Evolutionary conservation across 257 asterid genomes (phyloP).

Genomic region (Ehretia macrophylla): DNA sequence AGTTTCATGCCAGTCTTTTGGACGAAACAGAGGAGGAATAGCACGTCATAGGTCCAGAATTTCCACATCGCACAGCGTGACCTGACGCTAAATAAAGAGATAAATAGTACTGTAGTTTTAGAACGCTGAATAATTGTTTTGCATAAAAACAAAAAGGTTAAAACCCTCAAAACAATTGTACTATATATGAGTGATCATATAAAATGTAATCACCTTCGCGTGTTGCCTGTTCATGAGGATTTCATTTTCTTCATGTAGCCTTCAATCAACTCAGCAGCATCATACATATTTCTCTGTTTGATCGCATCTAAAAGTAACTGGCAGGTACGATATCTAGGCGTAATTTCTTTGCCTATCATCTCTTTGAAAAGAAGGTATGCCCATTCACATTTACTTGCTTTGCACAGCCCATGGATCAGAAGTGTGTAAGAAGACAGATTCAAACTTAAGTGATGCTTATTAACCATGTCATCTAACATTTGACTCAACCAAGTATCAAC

Average conservation of each 20-base stretch:
- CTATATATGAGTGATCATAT: no score
- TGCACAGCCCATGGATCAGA: constrained; percentile 79
- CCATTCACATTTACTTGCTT: constrained; percentile 45
- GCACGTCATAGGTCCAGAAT: no score
- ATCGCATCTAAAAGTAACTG: constrained; percentile 58
- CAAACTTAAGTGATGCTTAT: constrained; percentile 61
- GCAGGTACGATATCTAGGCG: constrained; percentile 78
- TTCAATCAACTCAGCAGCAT: constrained; percentile 50
- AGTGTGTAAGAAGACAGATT: constrained; percentile 73
- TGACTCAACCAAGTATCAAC: constrained; percentile 21
- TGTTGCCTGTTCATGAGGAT: constrained; percentile 26
- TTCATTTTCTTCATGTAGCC: constrained; percentile 65
- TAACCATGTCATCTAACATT: constrained; percentile 53
- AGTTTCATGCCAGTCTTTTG: no score
- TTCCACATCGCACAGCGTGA: no score
- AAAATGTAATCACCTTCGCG: no score
- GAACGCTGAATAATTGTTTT: no score
- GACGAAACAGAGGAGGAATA: no score
- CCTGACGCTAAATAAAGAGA: no score
- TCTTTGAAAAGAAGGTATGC: constrained; percentile 58
- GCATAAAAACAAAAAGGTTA: no score
- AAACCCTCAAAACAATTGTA: no score
- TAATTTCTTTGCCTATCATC: constrained; percentile 59
- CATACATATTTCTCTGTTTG: constrained; percentile 51
- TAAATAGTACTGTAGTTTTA: no score